Evolutionary conservation across 2,329 filamentous ascomycete species (phyloP).

Genomic region (Paraphaeosphaeria minitans): DNA sequence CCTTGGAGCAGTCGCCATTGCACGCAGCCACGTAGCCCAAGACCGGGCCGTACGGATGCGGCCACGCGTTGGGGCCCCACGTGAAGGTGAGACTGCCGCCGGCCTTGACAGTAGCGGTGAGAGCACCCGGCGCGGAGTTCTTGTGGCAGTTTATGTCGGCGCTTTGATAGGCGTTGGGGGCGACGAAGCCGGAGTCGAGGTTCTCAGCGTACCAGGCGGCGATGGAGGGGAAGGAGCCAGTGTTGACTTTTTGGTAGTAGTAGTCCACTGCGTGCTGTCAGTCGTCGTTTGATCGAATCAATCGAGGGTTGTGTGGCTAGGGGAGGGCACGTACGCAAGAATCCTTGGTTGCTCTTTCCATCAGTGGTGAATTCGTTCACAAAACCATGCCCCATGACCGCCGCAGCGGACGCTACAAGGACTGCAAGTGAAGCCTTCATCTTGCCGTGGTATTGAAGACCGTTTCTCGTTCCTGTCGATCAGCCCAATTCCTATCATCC

Average conservation of each 20-base stretch:
- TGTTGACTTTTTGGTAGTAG: constrained; percentile 12
- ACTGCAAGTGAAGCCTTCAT: constrained; percentile 11
- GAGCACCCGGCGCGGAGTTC: constrained; percentile 20
- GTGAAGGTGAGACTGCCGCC: constrained; percentile 5
- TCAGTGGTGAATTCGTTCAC: constrained; percentile 50
- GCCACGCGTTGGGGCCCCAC: constrained; percentile 8
- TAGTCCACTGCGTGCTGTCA: constrained; percentile 5
- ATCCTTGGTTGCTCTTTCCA: constrained; percentile 50
- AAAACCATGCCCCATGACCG: constrained; percentile 49
- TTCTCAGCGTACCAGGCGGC: constrained; percentile 22
- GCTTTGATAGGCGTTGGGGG: constrained; percentile 21
- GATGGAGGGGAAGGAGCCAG: constrained; percentile 9
- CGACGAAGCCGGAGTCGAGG: constrained; percentile 35
- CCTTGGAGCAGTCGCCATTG: constrained; percentile 23
- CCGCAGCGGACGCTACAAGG: constrained; percentile 29
- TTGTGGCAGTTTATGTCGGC: constrained; percentile 41
- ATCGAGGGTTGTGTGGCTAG: background rate
- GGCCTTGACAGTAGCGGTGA: constrained; percentile 9
- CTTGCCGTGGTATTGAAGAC: background rate
- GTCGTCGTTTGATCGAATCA: background rate
- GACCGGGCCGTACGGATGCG: constrained; percentile 25
- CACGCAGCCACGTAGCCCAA: constrained; percentile 34
- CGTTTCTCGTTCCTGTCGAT: background rate
- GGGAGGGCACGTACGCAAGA: constrained; percentile 29
- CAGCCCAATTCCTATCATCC: background rate